Evolutionary conservation across 2,329 filamentous ascomycete genomes (phyloP).

Genomic region (Gremmenia infestans): DNA sequence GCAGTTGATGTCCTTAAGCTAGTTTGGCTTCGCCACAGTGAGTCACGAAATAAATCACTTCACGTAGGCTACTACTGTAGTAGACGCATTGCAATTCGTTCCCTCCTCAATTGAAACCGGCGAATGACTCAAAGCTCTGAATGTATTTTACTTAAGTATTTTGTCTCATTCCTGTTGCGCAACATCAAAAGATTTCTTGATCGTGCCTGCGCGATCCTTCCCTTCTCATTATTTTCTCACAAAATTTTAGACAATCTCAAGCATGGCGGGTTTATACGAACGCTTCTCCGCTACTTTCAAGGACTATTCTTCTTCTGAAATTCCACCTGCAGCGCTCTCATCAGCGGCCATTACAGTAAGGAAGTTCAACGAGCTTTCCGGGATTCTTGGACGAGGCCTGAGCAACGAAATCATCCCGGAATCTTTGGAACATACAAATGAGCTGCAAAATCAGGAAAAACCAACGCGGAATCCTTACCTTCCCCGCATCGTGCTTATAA

Average conservation of each 20-base stretch:
- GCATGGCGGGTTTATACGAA: constrained; percentile 6
- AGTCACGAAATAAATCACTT: neutral
- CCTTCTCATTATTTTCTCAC: neutral
- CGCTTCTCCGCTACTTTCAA: neutral
- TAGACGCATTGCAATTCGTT: neutral
- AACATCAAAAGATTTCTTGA: neutral
- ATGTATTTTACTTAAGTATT: neutral
- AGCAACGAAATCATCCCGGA: no score
- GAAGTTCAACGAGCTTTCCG: neutral
- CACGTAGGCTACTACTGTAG: neutral
- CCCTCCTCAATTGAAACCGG: constrained; percentile 1
- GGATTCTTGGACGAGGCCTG: neutral
- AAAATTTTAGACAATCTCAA: neutral
- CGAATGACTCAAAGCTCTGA: constrained; percentile 3
- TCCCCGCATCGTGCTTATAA: constrained; percentile 1
- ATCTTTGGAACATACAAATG: neutral
- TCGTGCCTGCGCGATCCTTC: neutral
- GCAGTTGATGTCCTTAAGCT: no score
- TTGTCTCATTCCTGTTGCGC: neutral
- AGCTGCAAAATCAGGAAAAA: neutral
- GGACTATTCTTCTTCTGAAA: neutral
- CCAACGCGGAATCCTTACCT: neutral
- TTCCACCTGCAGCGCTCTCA: neutral
- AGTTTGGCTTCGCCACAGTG: neutral
- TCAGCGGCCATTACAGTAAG: neutral